Evolutionary conservation across 805 yeast genomes (phyloP), one percentile per base, ranked within the genome.

Genomic region (Yamadazyma endophytica): DNA sequence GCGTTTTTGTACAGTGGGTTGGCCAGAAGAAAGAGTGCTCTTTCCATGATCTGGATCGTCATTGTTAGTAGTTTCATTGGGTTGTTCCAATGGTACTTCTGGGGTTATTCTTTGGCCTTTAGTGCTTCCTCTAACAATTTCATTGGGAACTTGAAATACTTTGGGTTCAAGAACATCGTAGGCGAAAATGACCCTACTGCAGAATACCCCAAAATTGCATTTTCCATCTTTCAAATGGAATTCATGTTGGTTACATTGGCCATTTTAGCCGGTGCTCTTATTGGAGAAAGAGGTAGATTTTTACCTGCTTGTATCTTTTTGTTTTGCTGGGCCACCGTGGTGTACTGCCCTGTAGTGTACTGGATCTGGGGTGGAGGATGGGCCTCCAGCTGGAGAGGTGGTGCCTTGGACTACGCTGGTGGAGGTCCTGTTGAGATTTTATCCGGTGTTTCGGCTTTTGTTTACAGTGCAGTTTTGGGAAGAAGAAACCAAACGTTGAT

Each of bases 291-390:
- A 50, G 97, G 97, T 33, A 68, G 96, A 28, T 73, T 92, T 24
- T 64, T 87, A 24, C 97, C 97, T 0, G 78, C 83, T 29, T 70
- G 86, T 71, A 72, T 90, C 5, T 85, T 90, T 51, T 52, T 82
- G 15, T 90, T 92, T 54, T 54, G 81, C 32, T 90, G 96, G 94
- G 80, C 90, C 9, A 90, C 98, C 2, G 49, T 86, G 4, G 97
- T 89, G 9, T 90, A 90, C 61, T 83, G 94, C 54, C 97, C 97
- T 0, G 73, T 90, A n/a, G 90, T 90, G 5, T 86, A 79, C 60
- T 89, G 97, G 97, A 78, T 85, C 33, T 90, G 97, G 97, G 82
- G 87, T 35, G 80, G 79, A 27, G 97, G 98, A 23, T 90, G 97
- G 97, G 96, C 96, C 21, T 72, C 71, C 44, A 29, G 40, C 11